Evolutionary conservation across 2,329 filamentous ascomycete species (phyloP).

Genomic region (Fusarium solani-melongenae): DNA sequence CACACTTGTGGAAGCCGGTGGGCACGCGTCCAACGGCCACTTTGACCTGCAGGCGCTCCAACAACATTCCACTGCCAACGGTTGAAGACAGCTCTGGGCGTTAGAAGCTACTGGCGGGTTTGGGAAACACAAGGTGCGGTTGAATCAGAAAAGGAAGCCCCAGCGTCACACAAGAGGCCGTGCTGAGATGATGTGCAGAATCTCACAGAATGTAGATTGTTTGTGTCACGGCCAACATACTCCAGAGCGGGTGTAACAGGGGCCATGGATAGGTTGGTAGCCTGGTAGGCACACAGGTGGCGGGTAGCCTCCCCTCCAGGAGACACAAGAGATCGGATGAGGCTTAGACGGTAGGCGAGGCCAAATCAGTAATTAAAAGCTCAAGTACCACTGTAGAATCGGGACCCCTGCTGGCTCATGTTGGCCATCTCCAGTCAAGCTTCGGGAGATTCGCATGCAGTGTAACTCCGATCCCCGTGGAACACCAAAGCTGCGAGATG

Average conservation of each 20-base stretch:
- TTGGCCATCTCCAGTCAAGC: conserved; percentile 14
- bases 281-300: background rate
- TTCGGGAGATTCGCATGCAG: conserved; percentile 32
- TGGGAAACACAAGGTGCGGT: background rate
- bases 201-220: background rate
- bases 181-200: background rate
- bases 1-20: background rate
- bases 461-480: conserved; percentile 32
- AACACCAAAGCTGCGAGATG: conserved; percentile 5
- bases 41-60: background rate
- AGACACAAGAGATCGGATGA: background rate
- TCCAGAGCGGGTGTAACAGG: background rate
- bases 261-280: background rate
- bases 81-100: background rate
- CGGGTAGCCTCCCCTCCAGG: background rate
- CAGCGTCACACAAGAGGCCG: background rate
- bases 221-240: background rate
- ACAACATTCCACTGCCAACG: conserved; percentile 20
- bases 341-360: background rate
- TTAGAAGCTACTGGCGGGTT: background rate
- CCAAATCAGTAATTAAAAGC: background rate
- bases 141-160: background rate
- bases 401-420: conserved; percentile 25
- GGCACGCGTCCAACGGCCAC: background rate
- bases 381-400: background rate